A percentile compares a stretch with the other conserved stretches of the same genome.
These are phyloP conservation scores for Saprolegnia diclina DNA, from an alignment of 352 stramenopile species.

Conservation along the genomic window DNA sequence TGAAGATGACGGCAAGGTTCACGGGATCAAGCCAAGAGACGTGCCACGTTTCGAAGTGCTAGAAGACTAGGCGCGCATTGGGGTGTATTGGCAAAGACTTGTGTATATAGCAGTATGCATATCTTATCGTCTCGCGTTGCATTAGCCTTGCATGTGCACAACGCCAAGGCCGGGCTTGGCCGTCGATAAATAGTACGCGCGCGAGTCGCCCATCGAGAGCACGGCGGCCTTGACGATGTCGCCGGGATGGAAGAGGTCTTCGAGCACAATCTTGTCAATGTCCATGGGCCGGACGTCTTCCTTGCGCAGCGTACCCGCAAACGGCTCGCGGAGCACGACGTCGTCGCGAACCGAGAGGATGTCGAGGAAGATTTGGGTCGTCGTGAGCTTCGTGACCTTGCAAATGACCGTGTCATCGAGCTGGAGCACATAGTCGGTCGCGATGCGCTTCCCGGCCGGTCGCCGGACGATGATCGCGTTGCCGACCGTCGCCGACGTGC, in stretches of 20 bases:
- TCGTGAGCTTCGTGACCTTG: constrained; percentile 59
- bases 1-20: not conserved
- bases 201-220: constrained; percentile 81
- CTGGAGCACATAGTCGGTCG: constrained; percentile 60
- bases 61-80: not conserved
- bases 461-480: constrained; percentile 45
- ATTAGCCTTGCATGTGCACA: constrained; percentile 31
- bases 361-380: constrained; percentile 69
- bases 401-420: constrained; percentile 62
- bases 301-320: constrained; percentile 67
- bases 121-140: not conserved
- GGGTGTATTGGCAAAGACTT: not conserved
- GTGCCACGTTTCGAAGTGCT: not conserved
- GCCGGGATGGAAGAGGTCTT: constrained; percentile 62
- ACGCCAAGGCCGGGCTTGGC: constrained; percentile 63
- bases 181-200: constrained; percentile 79
- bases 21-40: not conserved
- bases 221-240: constrained; percentile 72
- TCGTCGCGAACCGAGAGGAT: constrained; percentile 63
- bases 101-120: constrained; percentile 3
- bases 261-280: constrained; percentile 74
- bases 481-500: constrained; percentile 38
- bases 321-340: constrained; percentile 69
- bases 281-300: constrained; percentile 77
- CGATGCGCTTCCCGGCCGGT: constrained; percentile 42